phyloP scores from a whole-genome alignment of 371 early-diverging fungal genomes.

The Zopfochytrium polystomum region DNA sequence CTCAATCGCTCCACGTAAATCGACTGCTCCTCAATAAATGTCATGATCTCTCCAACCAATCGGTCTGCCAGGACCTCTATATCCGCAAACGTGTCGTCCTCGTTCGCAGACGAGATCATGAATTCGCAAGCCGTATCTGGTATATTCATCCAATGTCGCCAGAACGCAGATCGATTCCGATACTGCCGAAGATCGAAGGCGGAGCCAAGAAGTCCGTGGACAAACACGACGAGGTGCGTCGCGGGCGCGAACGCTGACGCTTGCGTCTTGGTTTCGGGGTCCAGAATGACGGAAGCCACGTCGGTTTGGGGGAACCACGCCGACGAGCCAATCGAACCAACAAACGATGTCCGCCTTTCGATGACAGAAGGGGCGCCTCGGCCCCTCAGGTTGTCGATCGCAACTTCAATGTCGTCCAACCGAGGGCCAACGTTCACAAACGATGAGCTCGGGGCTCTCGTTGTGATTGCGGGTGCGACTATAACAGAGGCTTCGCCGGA shows the following conservation, averaged over 20 bases:
- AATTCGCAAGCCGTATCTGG: constrained; percentile 7
- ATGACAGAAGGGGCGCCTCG: no score
- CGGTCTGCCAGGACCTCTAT: constrained; percentile 27
- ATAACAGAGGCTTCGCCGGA: no score
- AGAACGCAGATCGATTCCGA: constrained; percentile 20
- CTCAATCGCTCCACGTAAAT: constrained; percentile 9
- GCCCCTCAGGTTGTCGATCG: no score
- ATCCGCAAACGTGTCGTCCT: constrained; percentile 34
- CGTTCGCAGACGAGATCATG: constrained; percentile 24
- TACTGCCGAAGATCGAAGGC: constrained; percentile 32
- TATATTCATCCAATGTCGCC: constrained; percentile 10
- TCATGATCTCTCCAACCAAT: constrained; percentile 23
- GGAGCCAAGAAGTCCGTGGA: constrained; percentile 36
- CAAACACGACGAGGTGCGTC: constrained; percentile 35
- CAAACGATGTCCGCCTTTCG: no score
- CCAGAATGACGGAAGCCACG: no score
- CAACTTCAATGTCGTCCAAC: no score
- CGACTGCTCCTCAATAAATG: constrained; percentile 17
- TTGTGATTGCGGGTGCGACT: no score
- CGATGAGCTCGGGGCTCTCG: no score
- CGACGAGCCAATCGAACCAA: no score
- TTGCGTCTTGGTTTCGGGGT: no score
- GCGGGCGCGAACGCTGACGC: neutral
- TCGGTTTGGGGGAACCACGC: no score
- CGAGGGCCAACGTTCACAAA: no score